Base-by-base conservation (phyloP, 495 filamentous ascomycete species). In the Viridothelium virens region DNA sequence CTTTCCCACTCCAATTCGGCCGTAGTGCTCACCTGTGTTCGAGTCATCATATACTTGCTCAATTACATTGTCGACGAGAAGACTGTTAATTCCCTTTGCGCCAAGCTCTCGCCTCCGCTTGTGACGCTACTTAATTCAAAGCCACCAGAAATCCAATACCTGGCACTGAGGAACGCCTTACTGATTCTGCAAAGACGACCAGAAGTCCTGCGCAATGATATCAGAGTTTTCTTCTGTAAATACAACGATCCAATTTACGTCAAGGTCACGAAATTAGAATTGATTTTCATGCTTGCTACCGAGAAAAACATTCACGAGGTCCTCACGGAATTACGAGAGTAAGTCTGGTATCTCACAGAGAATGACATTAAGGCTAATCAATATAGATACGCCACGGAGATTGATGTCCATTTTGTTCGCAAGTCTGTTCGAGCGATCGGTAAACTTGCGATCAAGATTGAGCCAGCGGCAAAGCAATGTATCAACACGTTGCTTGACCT, bases 241-340 rank as follows among this genome's bases (percentile, higher is more conserved):
- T 99, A 99, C 79, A 99, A 99, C 70, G 94, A 99, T 72, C 94
- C 95, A 0, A 97, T 97, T 65, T 99, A 99, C 72, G 94, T 99
- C 79, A 99, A 99, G 77, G 94, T 99, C 69, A 97, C 95, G 12
- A 99, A 99, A 77, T 83, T 99, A 62, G 94, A 99, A 75, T 82
- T 99, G 66, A 97, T 99, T 72, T 97, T 97, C 79, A 99, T 97
- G 94, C 83, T 99, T 63, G 95, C 94, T 12, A 96, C 87, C 33
- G 92, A 97, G 75, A 89, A 90, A 68, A 99, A 99, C 75, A 97
- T 99, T 68, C 87, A 90, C 39, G 90, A 97, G 70, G 95, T 99
- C 2, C 76, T 99, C 61, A 94, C 95, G 39, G 94, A 99, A 74
- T 78, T 99, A 36, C 84, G 92, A 74, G 94, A 99, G 85, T 96